A percentile compares a stretch with the other conserved stretches of the same genome.
phyloP scores from a whole-genome alignment of 495 filamentous ascomycete genomes.

The Penicillium psychrofluorescens region DNA sequence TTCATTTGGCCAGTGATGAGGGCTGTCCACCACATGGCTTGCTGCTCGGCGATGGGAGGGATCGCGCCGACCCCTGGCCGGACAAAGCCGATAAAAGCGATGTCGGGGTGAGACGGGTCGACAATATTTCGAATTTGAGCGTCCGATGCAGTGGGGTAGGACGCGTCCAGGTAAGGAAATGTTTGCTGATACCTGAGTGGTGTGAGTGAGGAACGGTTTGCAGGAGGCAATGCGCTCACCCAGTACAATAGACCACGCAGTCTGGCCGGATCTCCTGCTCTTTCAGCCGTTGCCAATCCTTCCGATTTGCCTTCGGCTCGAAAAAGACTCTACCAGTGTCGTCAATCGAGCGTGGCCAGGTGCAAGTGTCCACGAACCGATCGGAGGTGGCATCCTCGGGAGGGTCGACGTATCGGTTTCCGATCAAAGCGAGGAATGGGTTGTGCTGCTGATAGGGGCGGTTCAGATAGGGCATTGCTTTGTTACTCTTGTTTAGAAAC shows the following conservation, averaged over 20 bases:
- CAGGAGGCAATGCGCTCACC: neutral
- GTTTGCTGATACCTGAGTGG: constrained; percentile 6
- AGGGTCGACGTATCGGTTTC: constrained; percentile 11
- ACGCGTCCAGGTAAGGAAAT: constrained; percentile 9
- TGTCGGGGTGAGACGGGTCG: constrained; percentile 5
- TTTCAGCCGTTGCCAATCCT: constrained; percentile 11
- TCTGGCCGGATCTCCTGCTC: constrained; percentile 4
- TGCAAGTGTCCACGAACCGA: constrained; percentile 9
- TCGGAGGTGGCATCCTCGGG: constrained; percentile 9
- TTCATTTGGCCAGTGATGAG: constrained; percentile 8
- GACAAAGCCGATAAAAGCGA: constrained; percentile 14
- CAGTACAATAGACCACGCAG: constrained; percentile 9
- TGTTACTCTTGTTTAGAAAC: constrained; percentile 13
- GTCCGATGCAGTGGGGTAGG: constrained; percentile 10
- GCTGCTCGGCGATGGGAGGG: neutral
- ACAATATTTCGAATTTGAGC: constrained; percentile 10
- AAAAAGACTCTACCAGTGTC: constrained; percentile 6
- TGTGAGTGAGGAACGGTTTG: neutral
- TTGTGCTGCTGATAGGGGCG: constrained; percentile 8
- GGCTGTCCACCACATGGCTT: neutral
- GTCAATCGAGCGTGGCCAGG: constrained; percentile 11
- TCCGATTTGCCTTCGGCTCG: constrained; percentile 3
- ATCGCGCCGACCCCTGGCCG: constrained; percentile 6
- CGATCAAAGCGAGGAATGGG: constrained; percentile 6
- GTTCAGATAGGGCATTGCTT: constrained; percentile 14